A percentile compares a stretch with the other conserved stretches of the same genome.
These are phyloP conservation scores for Phytophthora ohioensis DNA, from an alignment of 352 stramenopile species.

Conservation along the genomic window DNA sequence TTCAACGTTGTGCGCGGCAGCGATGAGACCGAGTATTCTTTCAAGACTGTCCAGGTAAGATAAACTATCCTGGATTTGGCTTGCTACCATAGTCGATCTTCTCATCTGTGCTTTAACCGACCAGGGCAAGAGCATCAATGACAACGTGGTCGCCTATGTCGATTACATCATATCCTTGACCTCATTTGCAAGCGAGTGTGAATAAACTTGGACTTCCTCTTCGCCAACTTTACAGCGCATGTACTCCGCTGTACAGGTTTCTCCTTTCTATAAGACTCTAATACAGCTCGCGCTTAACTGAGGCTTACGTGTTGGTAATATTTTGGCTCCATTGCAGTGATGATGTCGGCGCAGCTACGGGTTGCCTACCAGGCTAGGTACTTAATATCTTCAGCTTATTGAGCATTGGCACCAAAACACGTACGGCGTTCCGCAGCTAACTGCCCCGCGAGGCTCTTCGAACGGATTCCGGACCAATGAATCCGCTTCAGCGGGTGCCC, in stretches of 20 bases:
- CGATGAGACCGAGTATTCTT: constrained; percentile 57
- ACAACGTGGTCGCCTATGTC: constrained; percentile 62
- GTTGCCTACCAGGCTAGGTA: too few relatives aligned
- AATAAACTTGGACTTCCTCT: not conserved
- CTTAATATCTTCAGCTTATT: constrained; percentile 48
- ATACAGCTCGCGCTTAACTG: too few relatives aligned
- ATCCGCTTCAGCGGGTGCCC: constrained; percentile 33
- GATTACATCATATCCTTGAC: constrained; percentile 55
- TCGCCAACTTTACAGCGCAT: too few relatives aligned
- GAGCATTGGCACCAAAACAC: constrained; percentile 77
- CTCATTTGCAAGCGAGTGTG: constrained; percentile 17
- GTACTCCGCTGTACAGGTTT: not conserved
- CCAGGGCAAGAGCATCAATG: constrained; percentile 67
- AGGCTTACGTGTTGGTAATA: too few relatives aligned
- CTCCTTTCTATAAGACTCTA: too few relatives aligned
- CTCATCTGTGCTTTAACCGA: constrained; percentile 1
- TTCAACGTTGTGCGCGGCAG: constrained; percentile 55
- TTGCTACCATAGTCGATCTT: not conserved
- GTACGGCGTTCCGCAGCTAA: constrained; percentile 18
- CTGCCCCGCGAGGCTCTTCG: constrained; percentile 30
- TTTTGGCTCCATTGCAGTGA: too few relatives aligned
- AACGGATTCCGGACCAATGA: constrained; percentile 48
- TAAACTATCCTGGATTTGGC: not conserved
- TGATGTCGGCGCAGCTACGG: too few relatives aligned
- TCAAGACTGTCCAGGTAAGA: constrained; percentile 57